Percentiles rank a stretch among this genome's conserved stretches.
Conservation (phyloP, 208 protist genomes). For the Leptomonas seymouri region DNA sequence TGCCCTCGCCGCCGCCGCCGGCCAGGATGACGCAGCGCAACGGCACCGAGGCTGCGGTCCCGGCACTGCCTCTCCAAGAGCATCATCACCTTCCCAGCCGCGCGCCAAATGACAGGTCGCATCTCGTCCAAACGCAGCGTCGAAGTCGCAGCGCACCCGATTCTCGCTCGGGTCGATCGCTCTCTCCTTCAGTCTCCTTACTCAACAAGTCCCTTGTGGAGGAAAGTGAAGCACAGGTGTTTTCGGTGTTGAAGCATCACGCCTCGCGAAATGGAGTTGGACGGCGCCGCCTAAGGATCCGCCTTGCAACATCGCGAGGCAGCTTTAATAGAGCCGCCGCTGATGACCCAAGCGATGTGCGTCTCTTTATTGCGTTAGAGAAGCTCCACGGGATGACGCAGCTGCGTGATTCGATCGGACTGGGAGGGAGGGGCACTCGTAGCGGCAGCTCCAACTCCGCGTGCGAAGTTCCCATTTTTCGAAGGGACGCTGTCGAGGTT, state of each 20-base stretch:
- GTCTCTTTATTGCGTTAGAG: constrained; percentile 23
- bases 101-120: not conserved
- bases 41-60: not conserved
- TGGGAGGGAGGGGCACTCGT: constrained; percentile 1
- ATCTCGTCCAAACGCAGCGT: not conserved
- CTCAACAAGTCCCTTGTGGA: not conserved
- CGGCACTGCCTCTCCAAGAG: constrained; percentile 19
- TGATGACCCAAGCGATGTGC: not conserved
- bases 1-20: not conserved
- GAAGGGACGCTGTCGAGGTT: constrained; percentile 43
- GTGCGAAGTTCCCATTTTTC: constrained; percentile 35
- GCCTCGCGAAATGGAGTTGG: constrained; percentile 50
- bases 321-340: not conserved
- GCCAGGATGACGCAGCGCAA: constrained; percentile 13
- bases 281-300: constrained; percentile 40
- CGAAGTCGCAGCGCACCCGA: constrained; percentile 17
- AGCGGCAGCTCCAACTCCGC: constrained; percentile 3
- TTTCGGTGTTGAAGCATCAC: constrained; percentile 66
- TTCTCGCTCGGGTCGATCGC: not conserved
- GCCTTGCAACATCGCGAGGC: constrained; percentile 3
- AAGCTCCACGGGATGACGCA: constrained; percentile 8
- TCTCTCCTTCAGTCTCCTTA: not conserved
- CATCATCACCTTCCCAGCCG: not conserved
- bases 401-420: constrained; percentile 5
- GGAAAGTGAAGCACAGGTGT: constrained; percentile 19